Percentiles rank a stretch among this genome's conserved stretches.
Evolutionary conservation across 768 basidiomycete genomes (phyloP).

Genomic region (Leccinum ochraceum): DNA sequence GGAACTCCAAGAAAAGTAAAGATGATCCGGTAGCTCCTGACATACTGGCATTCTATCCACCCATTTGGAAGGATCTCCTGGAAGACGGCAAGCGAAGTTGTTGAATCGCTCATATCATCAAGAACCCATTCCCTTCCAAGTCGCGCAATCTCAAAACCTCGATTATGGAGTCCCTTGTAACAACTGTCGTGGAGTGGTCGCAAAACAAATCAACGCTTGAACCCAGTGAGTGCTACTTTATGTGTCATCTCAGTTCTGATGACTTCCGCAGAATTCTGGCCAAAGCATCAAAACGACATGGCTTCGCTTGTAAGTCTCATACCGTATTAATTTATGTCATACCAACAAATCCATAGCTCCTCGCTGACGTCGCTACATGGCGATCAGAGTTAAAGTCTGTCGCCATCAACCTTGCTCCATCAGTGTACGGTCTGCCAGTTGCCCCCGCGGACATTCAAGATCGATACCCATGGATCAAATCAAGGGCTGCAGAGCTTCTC

Average conservation of each 20-base stretch:
- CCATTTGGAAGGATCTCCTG: background rate
- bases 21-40: background rate
- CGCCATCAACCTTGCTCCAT: background rate
- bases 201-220: background rate
- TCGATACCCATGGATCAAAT: background rate
- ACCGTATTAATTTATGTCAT: background rate
- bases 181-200: background rate
- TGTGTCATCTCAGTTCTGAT: no score
- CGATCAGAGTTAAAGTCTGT: background rate
- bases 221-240: background rate
- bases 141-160: background rate
- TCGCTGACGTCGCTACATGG: background rate
- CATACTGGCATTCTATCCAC: background rate
- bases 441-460: background rate
- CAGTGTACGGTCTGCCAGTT: background rate
- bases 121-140: background rate
- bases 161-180: background rate
- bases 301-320: background rate
- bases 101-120: background rate
- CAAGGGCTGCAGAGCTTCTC: background rate
- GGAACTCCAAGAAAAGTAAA: background rate
- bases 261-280: background rate
- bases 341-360: background rate
- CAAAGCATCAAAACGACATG: background rate
- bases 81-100: background rate